Percentiles rank a stretch among this genome's conserved stretches.
Evolutionary conservation across 2,329 filamentous ascomycete genomes (phyloP).

Genomic region (Exophiala phaeomuriformis): DNA sequence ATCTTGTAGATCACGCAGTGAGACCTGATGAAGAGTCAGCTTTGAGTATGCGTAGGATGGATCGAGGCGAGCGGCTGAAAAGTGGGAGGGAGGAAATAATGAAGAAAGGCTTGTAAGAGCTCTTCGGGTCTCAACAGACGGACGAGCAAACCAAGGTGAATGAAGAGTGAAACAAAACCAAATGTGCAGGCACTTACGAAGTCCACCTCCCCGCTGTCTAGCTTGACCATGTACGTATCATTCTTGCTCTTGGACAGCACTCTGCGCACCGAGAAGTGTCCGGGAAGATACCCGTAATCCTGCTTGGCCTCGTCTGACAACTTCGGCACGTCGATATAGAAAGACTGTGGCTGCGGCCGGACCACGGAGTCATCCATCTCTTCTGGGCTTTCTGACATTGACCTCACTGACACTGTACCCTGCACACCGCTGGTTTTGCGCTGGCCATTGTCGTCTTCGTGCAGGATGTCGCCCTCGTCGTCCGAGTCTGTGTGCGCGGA

Average conservation of each 20-base stretch:
- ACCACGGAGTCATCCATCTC: not conserved
- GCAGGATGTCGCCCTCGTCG: slow-evolving; percentile 14
- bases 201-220: slow-evolving; percentile 34
- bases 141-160: not conserved
- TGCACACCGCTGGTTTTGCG: not conserved
- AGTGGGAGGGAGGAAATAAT: not conserved
- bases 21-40: slow-evolving; percentile 13
- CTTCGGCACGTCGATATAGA: slow-evolving; percentile 31
- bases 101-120: not conserved
- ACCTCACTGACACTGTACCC: not conserved
- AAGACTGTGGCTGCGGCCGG: slow-evolving; percentile 1
- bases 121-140: not conserved
- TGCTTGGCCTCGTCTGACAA: slow-evolving; percentile 30
- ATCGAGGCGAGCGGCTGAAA: not conserved
- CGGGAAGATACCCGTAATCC: slow-evolving; percentile 36
- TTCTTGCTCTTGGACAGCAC: slow-evolving; percentile 30
- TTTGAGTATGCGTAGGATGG: not conserved
- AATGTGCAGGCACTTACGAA: slow-evolving; percentile 29
- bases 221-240: slow-evolving; percentile 31
- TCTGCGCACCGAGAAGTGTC: slow-evolving; percentile 33
- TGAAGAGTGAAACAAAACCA: not conserved
- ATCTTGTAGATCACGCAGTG: slow-evolving; percentile 9
- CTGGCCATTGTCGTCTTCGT: slow-evolving; percentile 2
- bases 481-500: slow-evolving; percentile 2
- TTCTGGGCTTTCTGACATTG: not conserved